Evolutionary conservation across 345 rosid species (phyloP).

Genomic region (Gossypium sturtianum): DNA sequence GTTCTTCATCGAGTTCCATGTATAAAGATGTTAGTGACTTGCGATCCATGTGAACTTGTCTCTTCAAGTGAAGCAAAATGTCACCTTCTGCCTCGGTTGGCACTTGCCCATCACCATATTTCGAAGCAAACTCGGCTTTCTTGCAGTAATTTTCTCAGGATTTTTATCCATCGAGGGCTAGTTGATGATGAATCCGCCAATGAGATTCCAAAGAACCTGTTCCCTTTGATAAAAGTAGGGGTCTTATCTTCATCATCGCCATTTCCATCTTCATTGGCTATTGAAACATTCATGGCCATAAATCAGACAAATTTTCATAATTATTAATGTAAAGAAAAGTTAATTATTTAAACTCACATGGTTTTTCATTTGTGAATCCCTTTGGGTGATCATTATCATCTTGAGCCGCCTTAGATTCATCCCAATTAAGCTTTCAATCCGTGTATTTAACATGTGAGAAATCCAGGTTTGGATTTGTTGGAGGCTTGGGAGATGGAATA

Average conservation of each 20-base stretch:
- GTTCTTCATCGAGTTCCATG: slow-evolving; percentile 92
- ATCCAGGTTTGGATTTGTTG: slow-evolving; percentile 19
- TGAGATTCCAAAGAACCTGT: slow-evolving; percentile 72
- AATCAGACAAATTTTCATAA: no score
- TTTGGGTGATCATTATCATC: slow-evolving; percentile 28
- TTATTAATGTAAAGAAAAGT: no score
- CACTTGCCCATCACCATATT: slow-evolving; percentile 24
- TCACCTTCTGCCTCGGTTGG: slow-evolving; percentile 43
- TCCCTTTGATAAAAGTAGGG: slow-evolving; percentile 35
- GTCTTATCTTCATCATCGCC: slow-evolving; percentile 50
- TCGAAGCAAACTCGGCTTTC: slow-evolving; percentile 47
- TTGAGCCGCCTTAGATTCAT: slow-evolving; percentile 29
- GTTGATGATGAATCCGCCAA: slow-evolving; percentile 57
- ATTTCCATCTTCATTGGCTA: slow-evolving; percentile 40
- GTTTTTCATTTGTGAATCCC: slow-evolving; percentile 17
- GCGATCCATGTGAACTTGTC: slow-evolving; percentile 70
- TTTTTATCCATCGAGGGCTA: slow-evolving; percentile 55
- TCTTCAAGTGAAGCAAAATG: slow-evolving; percentile 57
- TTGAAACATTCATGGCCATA: background rate
- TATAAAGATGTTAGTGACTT: slow-evolving; percentile 74
- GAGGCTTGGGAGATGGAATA: slow-evolving; percentile 56
- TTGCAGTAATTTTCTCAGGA: slow-evolving; percentile 38
- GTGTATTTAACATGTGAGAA: slow-evolving; percentile 30
- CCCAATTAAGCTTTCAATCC: slow-evolving; percentile 33
- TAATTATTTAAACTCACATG: slow-evolving; percentile 12